Evolutionary conservation across 2,329 filamentous ascomycete species (phyloP).

Genomic region (Colletotrichum incanum): DNA sequence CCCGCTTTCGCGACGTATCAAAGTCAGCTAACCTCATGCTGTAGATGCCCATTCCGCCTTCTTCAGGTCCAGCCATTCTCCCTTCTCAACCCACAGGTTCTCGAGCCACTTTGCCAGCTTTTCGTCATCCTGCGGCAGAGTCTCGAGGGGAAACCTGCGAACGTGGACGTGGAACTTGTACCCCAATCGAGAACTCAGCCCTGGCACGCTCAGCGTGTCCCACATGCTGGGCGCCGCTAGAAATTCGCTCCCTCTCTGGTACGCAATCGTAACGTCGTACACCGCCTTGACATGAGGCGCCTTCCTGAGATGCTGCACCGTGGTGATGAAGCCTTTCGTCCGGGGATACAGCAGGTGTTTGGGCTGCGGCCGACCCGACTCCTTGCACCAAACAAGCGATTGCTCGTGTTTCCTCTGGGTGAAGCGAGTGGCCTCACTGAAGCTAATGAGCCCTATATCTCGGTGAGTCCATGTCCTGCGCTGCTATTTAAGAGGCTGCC

Average conservation of each 20-base stretch:
- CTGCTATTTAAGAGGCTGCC: constrained; percentile 24
- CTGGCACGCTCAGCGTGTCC: constrained; percentile 63
- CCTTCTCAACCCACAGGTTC: constrained; percentile 68
- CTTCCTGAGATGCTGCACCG: constrained; percentile 68
- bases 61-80: constrained; percentile 64
- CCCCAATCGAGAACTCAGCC: constrained; percentile 56
- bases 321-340: constrained; percentile 73
- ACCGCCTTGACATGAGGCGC: constrained; percentile 68
- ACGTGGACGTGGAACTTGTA: constrained; percentile 68
- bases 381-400: constrained; percentile 67
- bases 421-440: constrained; percentile 75
- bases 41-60: constrained; percentile 57
- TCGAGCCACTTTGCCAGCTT: constrained; percentile 68
- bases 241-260: constrained; percentile 62
- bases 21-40: constrained; percentile 2
- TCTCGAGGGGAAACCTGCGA: constrained; percentile 63
- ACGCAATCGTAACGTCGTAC: constrained; percentile 71
- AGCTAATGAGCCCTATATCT: constrained; percentile 72
- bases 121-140: constrained; percentile 63
- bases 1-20: background rate
- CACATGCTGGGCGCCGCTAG: constrained; percentile 66
- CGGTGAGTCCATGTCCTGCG: constrained; percentile 10
- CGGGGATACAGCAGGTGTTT: constrained; percentile 73
- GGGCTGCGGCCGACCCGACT: constrained; percentile 65
- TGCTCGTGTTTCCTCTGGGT: constrained; percentile 67